phyloP scores from a whole-genome alignment of 2,329 filamentous ascomycete genomes.

The Gaeumannomyces sp. region DNA sequence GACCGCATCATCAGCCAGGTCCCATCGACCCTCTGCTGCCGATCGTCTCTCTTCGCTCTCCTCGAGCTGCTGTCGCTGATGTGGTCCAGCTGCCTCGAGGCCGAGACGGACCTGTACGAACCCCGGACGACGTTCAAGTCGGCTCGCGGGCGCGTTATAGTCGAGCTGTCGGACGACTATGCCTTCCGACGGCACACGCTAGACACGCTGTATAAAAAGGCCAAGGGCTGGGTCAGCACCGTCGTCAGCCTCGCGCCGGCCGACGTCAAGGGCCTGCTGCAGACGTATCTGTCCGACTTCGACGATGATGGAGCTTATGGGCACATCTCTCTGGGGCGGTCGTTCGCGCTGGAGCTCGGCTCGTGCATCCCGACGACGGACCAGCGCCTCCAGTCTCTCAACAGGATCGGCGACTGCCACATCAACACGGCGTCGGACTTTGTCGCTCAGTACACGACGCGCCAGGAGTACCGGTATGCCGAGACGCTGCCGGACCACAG shows the following conservation, averaged over 20 bases:
- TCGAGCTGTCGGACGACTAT: constrained; percentile 94
- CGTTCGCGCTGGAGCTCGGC: constrained; percentile 90
- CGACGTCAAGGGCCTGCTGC: constrained; percentile 89
- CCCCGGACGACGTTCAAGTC: constrained; percentile 79
- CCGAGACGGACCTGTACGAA: constrained; percentile 88
- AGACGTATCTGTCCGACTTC: constrained; percentile 93
- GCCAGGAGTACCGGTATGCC: constrained; percentile 89
- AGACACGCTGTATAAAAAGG: constrained; percentile 67
- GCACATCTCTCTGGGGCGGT: constrained; percentile 85
- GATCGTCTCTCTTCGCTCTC: constrained; percentile 83
- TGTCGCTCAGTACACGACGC: constrained; percentile 91
- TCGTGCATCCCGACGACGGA: constrained; percentile 80
- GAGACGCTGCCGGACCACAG: constrained; percentile 67
- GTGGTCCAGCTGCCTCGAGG: constrained; percentile 92
- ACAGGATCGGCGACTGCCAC: constrained; percentile 63
- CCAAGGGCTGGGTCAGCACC: constrained; percentile 71
- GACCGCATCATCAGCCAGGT: constrained; percentile 79
- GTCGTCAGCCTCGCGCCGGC: constrained; percentile 81
- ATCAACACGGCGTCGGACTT: constrained; percentile 95
- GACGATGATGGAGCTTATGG: constrained; percentile 88
- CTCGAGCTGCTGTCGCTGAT: constrained; percentile 88
- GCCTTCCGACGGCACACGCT: constrained; percentile 73
- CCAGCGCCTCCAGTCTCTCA: constrained; percentile 76
- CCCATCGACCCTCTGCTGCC: constrained; percentile 85
- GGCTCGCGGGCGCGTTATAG: constrained; percentile 65